Conservation (phyloP, 1,284 basidiomycete species). For the Fomitopsis schrenkii region DNA sequence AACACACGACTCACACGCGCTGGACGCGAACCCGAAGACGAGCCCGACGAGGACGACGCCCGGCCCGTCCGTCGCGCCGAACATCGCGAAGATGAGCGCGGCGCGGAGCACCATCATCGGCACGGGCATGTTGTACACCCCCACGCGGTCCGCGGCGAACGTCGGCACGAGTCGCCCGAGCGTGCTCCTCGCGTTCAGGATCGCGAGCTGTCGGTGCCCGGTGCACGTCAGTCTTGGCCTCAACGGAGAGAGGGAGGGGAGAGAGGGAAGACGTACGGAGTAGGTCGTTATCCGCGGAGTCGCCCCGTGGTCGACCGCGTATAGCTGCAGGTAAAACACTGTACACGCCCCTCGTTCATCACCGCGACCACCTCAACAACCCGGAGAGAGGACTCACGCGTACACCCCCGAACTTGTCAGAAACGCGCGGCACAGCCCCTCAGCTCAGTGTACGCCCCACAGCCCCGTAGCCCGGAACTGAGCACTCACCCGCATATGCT, state of each 20-base stretch:
- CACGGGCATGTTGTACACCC: slow-evolving; percentile 29
- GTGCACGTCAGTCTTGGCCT: too few relatives aligned
- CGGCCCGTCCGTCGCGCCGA: slow-evolving; percentile 34
- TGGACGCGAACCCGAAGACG: slow-evolving; percentile 48
- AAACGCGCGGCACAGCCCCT: slow-evolving; percentile 27
- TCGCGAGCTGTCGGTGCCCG: slow-evolving; percentile 22
- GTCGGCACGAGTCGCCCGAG: slow-evolving; percentile 46
- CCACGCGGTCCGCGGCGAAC: slow-evolving; percentile 43
- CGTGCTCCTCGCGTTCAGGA: slow-evolving; percentile 47
- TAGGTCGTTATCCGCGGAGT: slow-evolving; percentile 41
- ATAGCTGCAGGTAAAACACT: slow-evolving; percentile 57
- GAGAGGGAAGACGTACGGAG: slow-evolving; percentile 31
- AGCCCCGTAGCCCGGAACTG: slow-evolving; percentile 19
- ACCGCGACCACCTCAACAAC: neutral
- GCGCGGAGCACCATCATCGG: slow-evolving; percentile 38
- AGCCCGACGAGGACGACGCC: slow-evolving; percentile 37
- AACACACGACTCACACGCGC: slow-evolving; percentile 36
- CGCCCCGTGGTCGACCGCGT: slow-evolving; percentile 40
- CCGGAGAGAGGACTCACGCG: slow-evolving; percentile 30
- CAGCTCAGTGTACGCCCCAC: slow-evolving; percentile 20
- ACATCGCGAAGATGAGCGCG: slow-evolving; percentile 38
- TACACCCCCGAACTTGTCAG: slow-evolving; percentile 23
- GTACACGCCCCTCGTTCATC: slow-evolving; percentile 5
- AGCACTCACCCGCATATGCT: slow-evolving; percentile 38
- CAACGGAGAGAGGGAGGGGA: neutral